A percentile compares a stretch with the other conserved stretches of the same genome.
Conservation (phyloP, 2,329 filamentous ascomycete genomes). For the Aspergillus sclerotialis region DNA sequence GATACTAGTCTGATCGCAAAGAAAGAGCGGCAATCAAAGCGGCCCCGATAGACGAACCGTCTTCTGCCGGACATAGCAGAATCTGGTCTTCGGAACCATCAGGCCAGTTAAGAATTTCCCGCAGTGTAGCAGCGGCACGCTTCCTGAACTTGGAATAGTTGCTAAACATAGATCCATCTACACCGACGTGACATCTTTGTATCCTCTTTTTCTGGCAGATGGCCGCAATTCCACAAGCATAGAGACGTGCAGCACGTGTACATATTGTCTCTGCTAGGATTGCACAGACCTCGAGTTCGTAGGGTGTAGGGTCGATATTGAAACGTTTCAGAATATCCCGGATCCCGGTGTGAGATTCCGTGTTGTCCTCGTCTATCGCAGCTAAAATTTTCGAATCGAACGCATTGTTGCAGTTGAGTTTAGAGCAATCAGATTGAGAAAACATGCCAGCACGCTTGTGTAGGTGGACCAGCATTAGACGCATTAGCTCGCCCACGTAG, state of each 20-base stretch:
- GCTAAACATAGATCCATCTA: constrained; percentile 94
- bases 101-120: neutral
- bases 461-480: neutral
- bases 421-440: neutral
- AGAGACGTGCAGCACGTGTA: constrained; percentile 86
- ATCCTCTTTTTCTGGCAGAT: constrained; percentile 92
- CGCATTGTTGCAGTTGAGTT: neutral
- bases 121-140: neutral
- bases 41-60: neutral
- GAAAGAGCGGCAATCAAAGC: neutral
- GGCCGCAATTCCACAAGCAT: constrained; percentile 89
- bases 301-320: constrained; percentile 59
- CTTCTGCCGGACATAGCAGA: neutral
- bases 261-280: constrained; percentile 85
- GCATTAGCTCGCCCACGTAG: neutral
- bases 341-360: constrained; percentile 82
- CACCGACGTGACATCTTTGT: constrained; percentile 77
- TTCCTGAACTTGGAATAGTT: constrained; percentile 69
- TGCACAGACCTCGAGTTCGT: constrained; percentile 80
- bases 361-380: constrained; percentile 91
- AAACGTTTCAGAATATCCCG: constrained; percentile 69
- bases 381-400: no score
- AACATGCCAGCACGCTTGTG: neutral
- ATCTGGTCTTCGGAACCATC: neutral
- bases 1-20: no score